Base-by-base conservation (phyloP, 2,329 filamentous ascomycete species). In the Akanthomyces muscarius region DNA sequence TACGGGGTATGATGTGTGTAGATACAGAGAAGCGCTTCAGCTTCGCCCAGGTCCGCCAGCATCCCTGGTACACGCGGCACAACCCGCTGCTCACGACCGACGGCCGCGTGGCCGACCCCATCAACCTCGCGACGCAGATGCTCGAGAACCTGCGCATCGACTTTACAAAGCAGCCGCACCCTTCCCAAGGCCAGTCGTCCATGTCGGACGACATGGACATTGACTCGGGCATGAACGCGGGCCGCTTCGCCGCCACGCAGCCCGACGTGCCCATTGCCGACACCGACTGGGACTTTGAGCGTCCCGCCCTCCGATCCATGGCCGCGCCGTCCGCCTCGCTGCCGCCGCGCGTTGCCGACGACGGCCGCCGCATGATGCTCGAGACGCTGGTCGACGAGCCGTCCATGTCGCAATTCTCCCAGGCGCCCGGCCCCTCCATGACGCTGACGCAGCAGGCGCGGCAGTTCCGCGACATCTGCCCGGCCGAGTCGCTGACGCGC, bases 101-200 rank as follows among this genome's bases (percentile, higher is more conserved):
- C 65, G 94, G 94, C 68, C 86, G 83, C 66, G 83, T 93, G 41
- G 84, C 84, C 13, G 91, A 98, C 70, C 91, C 91, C 1, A 80
- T 98, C 65, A 86, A 87, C 61, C 82, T 99, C 53, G 95, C 95
- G n/a, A 96, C 95, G 0, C 88, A 91, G 71, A 97, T 99, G 91
- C 88, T 99, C 61, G 91, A 96, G 73, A 90, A 87, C 62, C 85
- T 99, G 18, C 90, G 86, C 66, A 96, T 99, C 73, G 91, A 97
- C 75, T 93, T 98, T 72, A 87, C 83, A 60, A 85, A 89, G 69
- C 81, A 86, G 64, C 86, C 89, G 1, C 80, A 85, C 5, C 78
- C 82, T 14, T 81, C 80, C 2, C 79, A 75, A 66, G 73, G 67
- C 66, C 76, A 63, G 23, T 63, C 64, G 1, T 64, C 71, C 56